Conservation (phyloP, 768 basidiomycete genomes). For the Lactarius pseudohatsudake region DNA sequence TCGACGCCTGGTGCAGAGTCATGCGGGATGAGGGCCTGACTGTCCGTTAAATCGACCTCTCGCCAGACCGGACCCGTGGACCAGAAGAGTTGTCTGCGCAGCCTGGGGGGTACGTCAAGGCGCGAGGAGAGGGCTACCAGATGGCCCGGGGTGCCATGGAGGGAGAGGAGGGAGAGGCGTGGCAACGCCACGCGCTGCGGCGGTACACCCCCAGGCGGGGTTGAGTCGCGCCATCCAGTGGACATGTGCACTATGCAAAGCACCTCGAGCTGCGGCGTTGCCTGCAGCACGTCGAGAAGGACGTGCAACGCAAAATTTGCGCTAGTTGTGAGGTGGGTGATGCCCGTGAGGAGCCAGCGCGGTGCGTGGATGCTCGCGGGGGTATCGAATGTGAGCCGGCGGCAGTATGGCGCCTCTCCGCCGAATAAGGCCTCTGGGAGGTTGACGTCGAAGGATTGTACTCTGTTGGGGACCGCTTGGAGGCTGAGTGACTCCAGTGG, state of each 20-base stretch:
- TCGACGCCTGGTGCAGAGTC: not conserved
- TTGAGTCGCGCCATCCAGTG: not conserved
- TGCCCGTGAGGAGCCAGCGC: too few relatives aligned
- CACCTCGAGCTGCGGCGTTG: conserved; percentile 13
- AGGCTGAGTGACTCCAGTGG: too few relatives aligned
- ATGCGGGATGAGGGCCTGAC: conserved; percentile 13
- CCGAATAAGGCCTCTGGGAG: too few relatives aligned
- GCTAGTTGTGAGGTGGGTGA: too few relatives aligned
- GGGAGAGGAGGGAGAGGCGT: conserved; percentile 4
- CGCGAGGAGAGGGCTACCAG: conserved; percentile 6
- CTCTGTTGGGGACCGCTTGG: too few relatives aligned
- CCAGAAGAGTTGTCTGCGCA: conserved; percentile 15
- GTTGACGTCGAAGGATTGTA: too few relatives aligned
- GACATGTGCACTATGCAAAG: conserved; percentile 10
- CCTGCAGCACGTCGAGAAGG: conserved; percentile 2
- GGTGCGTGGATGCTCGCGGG: too few relatives aligned
- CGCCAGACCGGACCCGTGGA: too few relatives aligned
- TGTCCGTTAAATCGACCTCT: not conserved
- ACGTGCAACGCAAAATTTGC: not conserved
- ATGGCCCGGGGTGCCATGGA: conserved; percentile 12
- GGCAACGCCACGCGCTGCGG: not conserved
- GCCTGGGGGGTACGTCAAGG: conserved; percentile 7
- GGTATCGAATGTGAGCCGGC: too few relatives aligned
- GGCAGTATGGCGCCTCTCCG: too few relatives aligned
- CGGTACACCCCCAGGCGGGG: not conserved